These are phyloP conservation scores for Phytopythium aichiense DNA, from an alignment of 352 stramenopile genomes.

Conservation along the genomic window DNA sequence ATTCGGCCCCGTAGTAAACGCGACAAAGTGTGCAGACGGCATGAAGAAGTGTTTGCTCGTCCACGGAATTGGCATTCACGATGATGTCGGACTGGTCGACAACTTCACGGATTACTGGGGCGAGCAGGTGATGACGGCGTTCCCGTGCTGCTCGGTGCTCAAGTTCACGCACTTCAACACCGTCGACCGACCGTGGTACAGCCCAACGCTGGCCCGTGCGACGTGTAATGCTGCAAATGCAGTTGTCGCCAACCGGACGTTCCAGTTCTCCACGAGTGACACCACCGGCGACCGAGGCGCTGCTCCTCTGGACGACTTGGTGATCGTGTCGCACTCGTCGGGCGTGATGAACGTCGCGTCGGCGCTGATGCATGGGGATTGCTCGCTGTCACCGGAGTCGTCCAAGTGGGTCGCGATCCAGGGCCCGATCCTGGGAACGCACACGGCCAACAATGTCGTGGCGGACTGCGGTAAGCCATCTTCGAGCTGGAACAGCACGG, in stretches of 20 bases:
- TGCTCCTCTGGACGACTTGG: constrained; percentile 14
- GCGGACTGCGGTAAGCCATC: constrained; percentile 12
- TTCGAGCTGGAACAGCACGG: not conserved
- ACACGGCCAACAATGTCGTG: constrained; percentile 18
- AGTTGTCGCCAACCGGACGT: constrained; percentile 10
- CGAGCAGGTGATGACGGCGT: constrained; percentile 3
- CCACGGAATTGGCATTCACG: constrained; percentile 33
- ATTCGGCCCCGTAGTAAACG: not conserved
- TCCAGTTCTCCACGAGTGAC: constrained; percentile 10
- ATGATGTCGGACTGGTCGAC: constrained; percentile 19
- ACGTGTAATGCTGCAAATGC: constrained; percentile 18
- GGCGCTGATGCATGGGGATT: constrained; percentile 20
- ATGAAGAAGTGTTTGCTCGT: constrained; percentile 38
- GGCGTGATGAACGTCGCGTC: constrained; percentile 32
- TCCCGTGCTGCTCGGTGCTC: constrained; percentile 24
- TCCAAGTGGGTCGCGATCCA: constrained; percentile 42
- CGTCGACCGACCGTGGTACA: constrained; percentile 23
- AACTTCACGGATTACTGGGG: constrained; percentile 25
- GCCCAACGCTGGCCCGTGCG: constrained; percentile 13
- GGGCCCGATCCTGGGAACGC: constrained; percentile 24
- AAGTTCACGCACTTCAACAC: constrained; percentile 32
- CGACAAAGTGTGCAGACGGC: constrained; percentile 4
- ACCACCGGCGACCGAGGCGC: not conserved
- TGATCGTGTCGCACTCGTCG: constrained; percentile 36
- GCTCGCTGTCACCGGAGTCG: constrained; percentile 14